A percentile compares a stretch with the other conserved stretches of the same genome.
phyloP scores from a whole-genome alignment of 139 green algal species.

The Chlorella sp. region DNA sequence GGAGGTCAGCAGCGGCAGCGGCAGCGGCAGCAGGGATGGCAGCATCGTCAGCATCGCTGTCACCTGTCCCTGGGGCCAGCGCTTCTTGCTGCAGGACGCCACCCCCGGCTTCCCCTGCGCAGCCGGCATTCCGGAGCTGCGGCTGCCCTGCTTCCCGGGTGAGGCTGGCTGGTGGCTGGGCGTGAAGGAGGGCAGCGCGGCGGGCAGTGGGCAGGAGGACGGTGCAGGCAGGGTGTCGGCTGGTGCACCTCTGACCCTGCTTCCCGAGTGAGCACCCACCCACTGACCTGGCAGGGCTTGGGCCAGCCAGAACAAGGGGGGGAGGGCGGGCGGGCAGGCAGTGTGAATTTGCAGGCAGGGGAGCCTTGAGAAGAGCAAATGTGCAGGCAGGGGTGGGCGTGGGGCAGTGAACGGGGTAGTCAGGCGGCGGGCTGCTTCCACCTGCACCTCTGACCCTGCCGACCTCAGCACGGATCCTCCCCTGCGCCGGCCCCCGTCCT shows the following conservation, averaged over 20 bases:
- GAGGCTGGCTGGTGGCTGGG: background rate
- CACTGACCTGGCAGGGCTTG: background rate
- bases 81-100: slow-evolving; percentile 6
- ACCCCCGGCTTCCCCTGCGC: slow-evolving; percentile 2
- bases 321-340: too few relatives aligned
- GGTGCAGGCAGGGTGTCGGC: too few relatives aligned
- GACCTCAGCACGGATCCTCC: background rate
- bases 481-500: background rate
- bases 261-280: background rate
- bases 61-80: slow-evolving; percentile 16
- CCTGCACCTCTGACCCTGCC: background rate
- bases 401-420: too few relatives aligned
- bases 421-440: too few relatives aligned
- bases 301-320: background rate
- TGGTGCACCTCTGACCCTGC: background rate
- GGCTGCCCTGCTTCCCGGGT: slow-evolving; percentile 24
- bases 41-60: background rate
- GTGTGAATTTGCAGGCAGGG: background rate
- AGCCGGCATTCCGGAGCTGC: background rate
- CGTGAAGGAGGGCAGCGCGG: background rate
- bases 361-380: too few relatives aligned
- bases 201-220: background rate
- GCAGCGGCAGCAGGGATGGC: background rate
- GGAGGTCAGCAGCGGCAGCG: background rate
- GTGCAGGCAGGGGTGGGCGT: too few relatives aligned